These are phyloP conservation scores for Phytophthora litchii DNA, from an alignment of 352 stramenopile species.

Conservation along the genomic window DNA sequence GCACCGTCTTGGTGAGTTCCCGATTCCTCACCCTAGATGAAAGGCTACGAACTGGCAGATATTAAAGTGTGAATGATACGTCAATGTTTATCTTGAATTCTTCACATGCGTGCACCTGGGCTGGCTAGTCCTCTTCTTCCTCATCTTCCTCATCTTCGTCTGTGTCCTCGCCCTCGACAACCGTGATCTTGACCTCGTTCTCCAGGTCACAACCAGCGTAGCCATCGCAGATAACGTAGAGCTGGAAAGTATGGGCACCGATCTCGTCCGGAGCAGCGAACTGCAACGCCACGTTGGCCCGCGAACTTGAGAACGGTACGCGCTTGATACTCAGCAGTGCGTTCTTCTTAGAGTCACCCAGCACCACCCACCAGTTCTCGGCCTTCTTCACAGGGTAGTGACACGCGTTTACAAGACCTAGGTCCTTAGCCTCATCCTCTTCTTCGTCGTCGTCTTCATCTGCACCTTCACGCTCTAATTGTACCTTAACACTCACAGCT, in stretches of 20 bases:
- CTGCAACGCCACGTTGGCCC: slow-evolving; percentile 90
- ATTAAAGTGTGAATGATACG: slow-evolving; percentile 36
- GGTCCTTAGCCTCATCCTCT: slow-evolving; percentile 54
- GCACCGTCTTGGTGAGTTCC: slow-evolving; percentile 14
- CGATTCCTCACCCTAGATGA: slow-evolving; percentile 11
- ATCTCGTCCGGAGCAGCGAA: slow-evolving; percentile 95
- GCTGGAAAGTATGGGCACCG: slow-evolving; percentile 94
- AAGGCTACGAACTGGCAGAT: slow-evolving; percentile 17
- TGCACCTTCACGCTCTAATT: slow-evolving; percentile 93
- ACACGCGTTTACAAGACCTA: slow-evolving; percentile 77
- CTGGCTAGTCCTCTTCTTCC: slow-evolving; percentile 20
- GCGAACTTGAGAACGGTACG: slow-evolving; percentile 89
- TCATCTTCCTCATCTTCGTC: slow-evolving; percentile 58
- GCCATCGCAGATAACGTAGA: slow-evolving; percentile 99
- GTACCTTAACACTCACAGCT: slow-evolving; percentile 87
- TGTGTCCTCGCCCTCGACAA: slow-evolving; percentile 58
- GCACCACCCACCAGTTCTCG: slow-evolving; percentile 99
- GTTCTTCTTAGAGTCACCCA: slow-evolving; percentile 96
- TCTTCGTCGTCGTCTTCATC: slow-evolving; percentile 92
- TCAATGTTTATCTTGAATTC: slow-evolving; percentile 30
- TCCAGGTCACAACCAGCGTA: slow-evolving; percentile 99
- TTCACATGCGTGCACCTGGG: neutral
- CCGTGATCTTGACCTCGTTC: slow-evolving; percentile 88
- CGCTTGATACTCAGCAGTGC: slow-evolving; percentile 97
- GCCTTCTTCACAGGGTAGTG: slow-evolving; percentile 91